Percentiles rank a stretch among this genome's conserved stretches.
Evolutionary conservation across 148 eudicot genomes (phyloP).

Genomic region (Salicornia ramosissima): DNA sequence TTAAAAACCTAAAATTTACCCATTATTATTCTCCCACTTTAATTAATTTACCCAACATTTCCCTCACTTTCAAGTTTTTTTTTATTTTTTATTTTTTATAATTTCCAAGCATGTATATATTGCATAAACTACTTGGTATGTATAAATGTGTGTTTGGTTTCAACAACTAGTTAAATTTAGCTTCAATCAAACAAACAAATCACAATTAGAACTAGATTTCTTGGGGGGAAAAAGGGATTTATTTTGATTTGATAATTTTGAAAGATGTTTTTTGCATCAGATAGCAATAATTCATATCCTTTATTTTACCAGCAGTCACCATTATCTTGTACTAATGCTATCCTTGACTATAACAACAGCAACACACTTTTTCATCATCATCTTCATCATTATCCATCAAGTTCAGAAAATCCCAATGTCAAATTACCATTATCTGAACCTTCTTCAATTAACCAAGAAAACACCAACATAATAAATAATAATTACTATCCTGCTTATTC

Average conservation of each 20-base stretch:
- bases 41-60: too few species aligned
- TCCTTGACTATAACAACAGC: constrained; percentile 20
- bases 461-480: not conserved
- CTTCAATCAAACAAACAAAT: too few species aligned
- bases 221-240: not conserved
- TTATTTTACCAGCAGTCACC: constrained; percentile 19
- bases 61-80: too few species aligned
- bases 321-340: not conserved
- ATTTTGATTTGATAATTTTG: not conserved
- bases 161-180: too few species aligned
- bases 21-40: too few species aligned
- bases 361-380: constrained; percentile 17
- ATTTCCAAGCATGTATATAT: too few species aligned
- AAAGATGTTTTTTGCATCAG: constrained; percentile 24
- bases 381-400: constrained; percentile 3
- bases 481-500: not conserved
- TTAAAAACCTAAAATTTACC: too few species aligned
- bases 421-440: constrained; percentile 19
- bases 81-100: too few species aligned
- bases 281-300: constrained; percentile 20
- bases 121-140: too few species aligned
- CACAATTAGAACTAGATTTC: not conserved
- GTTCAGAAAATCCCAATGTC: constrained; percentile 6
- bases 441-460: constrained; percentile 12
- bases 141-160: too few species aligned